Conservation (phyloP, 176 grass and related monocot genomes). For the Carex cristatella region DNA sequence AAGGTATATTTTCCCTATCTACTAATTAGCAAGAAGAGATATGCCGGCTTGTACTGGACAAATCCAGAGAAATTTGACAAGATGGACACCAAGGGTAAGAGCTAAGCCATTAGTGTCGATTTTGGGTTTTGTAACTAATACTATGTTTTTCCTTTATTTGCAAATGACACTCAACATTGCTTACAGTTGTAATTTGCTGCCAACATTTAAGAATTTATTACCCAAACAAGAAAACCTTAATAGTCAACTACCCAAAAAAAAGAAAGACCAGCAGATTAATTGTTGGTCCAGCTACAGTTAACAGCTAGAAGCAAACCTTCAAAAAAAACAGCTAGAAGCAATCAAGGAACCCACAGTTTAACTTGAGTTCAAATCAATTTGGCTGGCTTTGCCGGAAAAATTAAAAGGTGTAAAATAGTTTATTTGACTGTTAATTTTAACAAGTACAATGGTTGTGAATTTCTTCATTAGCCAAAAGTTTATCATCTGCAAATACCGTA, state of each 20-base stretch:
- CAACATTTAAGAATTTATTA: neutral
- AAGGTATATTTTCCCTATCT: slow-evolving; percentile 94
- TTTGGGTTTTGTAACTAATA: neutral
- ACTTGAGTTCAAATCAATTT: neutral
- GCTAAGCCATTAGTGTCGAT: neutral
- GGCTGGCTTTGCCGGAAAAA: neutral
- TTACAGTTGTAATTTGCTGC: neutral
- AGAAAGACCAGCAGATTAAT: neutral
- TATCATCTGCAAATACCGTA: neutral
- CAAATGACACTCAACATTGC: neutral
- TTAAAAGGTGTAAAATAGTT: neutral
- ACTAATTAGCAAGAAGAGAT: slow-evolving; percentile 99
- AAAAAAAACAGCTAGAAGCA: neutral
- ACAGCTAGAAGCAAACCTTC: neutral
- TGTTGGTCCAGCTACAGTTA: neutral
- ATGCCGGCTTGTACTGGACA: slow-evolving; percentile 98
- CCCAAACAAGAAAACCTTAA: neutral
- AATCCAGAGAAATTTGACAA: slow-evolving; percentile 98
- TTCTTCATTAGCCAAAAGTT: neutral
- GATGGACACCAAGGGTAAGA: slow-evolving; percentile 97
- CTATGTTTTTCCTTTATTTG: neutral
- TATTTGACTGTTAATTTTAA: neutral
- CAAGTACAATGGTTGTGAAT: neutral
- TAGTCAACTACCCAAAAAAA: neutral
- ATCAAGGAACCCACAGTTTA: neutral